Conservation (phyloP, 129 eudicot genomes). For the Tagetes erecta region DNA sequence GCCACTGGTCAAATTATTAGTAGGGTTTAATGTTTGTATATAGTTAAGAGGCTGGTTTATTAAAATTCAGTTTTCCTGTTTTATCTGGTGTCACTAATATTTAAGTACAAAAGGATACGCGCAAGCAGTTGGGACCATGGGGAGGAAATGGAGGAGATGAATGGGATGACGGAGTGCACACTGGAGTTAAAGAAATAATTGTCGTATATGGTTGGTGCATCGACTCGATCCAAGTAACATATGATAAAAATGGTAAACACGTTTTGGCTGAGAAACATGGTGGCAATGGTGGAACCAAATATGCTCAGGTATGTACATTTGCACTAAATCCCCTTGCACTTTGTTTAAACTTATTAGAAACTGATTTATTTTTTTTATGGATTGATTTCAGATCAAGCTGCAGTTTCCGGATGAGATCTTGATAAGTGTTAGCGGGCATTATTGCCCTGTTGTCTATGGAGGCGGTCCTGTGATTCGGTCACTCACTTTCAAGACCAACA, state of each 20-base stretch:
- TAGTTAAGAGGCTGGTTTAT: too few relatives aligned
- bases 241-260: conserved; percentile 58
- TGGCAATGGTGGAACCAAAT: conserved; percentile 54
- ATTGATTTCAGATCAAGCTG: conserved; percentile 56
- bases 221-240: conserved; percentile 60
- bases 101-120: conserved; percentile 18
- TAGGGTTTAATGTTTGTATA: too few relatives aligned
- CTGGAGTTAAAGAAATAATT: conserved; percentile 60
- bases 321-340: background rate
- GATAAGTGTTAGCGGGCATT: conserved; percentile 51
- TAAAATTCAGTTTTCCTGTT: background rate
- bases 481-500: conserved; percentile 36
- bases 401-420: conserved; percentile 66
- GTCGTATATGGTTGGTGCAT: conserved; percentile 57
- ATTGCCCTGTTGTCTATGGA: conserved; percentile 52
- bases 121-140: conserved; percentile 57
- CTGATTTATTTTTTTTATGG: background rate
- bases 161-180: conserved; percentile 60
- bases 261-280: conserved; percentile 55
- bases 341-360: background rate
- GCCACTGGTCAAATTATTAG: too few relatives aligned
- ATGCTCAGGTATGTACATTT: conserved; percentile 40
- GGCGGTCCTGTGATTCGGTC: conserved; percentile 61
- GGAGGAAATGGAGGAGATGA: conserved; percentile 66
- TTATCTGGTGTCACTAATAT: background rate